These are phyloP conservation scores for Hyparrhenia diplandra DNA, from an alignment of 176 grass and related monocot species.

Conservation along the genomic window DNA sequence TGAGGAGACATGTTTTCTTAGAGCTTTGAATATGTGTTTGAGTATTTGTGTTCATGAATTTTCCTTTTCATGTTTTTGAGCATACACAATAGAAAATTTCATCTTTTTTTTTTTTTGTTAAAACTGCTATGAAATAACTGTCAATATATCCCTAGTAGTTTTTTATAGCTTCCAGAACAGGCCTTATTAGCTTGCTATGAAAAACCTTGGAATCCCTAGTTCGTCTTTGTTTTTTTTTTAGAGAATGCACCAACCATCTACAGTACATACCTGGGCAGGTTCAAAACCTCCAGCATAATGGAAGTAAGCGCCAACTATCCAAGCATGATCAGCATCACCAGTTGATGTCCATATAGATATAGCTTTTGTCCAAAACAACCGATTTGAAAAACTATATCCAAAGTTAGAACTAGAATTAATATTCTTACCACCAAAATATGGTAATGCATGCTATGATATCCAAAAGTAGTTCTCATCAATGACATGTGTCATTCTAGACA, in stretches of 20 bases:
- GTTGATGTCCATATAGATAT: conserved; percentile 98
- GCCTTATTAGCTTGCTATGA: neutral
- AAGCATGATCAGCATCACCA: conserved; percentile 84
- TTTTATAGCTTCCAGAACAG: neutral
- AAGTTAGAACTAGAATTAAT: neutral
- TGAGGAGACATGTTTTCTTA: neutral
- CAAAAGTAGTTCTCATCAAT: neutral
- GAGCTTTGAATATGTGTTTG: neutral
- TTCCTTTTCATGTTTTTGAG: neutral
- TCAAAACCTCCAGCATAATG: conserved; percentile 91
- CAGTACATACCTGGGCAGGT: conserved; percentile 51
- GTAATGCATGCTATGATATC: neutral
- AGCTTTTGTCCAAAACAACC: conserved; percentile 96
- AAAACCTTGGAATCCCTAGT: neutral
- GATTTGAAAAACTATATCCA: conserved; percentile 79
- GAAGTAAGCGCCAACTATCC: conserved; percentile 93
- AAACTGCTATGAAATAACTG: neutral
- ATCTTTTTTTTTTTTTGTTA: neutral
- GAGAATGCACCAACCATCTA: neutral
- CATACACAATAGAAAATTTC: neutral
- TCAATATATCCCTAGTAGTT: neutral
- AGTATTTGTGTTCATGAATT: neutral
- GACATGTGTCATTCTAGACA: neutral
- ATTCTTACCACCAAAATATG: neutral
- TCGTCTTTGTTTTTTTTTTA: neutral